phyloP scores from a whole-genome alignment of 2,329 filamentous ascomycete genomes.

The Zymoseptoria ardabiliae region DNA sequence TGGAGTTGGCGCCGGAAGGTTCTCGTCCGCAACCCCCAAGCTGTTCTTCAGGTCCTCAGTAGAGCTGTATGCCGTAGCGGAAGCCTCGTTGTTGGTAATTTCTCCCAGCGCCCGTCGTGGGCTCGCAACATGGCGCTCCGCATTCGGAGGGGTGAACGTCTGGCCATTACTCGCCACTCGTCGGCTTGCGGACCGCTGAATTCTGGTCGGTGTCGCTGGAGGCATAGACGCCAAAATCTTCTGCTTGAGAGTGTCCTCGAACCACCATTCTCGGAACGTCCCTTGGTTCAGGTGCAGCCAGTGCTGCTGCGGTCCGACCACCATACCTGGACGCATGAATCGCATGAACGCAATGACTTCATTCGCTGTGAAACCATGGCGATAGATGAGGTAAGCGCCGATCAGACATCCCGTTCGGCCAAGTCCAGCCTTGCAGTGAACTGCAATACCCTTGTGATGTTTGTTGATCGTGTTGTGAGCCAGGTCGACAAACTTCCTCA shows the following conservation, averaged over 20 bases:
- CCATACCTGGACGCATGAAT: constrained; percentile 98
- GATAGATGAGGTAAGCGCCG: constrained; percentile 94
- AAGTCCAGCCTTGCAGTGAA: constrained; percentile 96
- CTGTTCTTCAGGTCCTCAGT: constrained; percentile 33
- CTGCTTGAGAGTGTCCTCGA: constrained; percentile 70
- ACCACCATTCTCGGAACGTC: constrained; percentile 97
- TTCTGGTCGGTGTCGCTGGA: constrained; percentile 49
- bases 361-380: constrained; percentile 93
- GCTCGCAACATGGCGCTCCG: constrained; percentile 52
- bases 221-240: constrained; percentile 58
- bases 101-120: constrained; percentile 75
- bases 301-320: constrained; percentile 96
- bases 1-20: constrained; percentile 87
- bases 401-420: constrained; percentile 94
- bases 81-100: constrained; percentile 70
- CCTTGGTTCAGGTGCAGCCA: constrained; percentile 98
- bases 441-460: constrained; percentile 86
- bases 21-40: constrained; percentile 71
- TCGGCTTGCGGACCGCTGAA: constrained; percentile 41
- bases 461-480: constrained; percentile 91
- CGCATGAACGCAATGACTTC: constrained; percentile 83
- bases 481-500: constrained; percentile 88
- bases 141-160: constrained; percentile 77
- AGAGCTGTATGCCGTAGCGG: constrained; percentile 15
- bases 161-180: constrained; percentile 56